Base-by-base conservation (phyloP, 225 moss, liverwort and hornwort species). In the Bryum argenteum region DNA sequence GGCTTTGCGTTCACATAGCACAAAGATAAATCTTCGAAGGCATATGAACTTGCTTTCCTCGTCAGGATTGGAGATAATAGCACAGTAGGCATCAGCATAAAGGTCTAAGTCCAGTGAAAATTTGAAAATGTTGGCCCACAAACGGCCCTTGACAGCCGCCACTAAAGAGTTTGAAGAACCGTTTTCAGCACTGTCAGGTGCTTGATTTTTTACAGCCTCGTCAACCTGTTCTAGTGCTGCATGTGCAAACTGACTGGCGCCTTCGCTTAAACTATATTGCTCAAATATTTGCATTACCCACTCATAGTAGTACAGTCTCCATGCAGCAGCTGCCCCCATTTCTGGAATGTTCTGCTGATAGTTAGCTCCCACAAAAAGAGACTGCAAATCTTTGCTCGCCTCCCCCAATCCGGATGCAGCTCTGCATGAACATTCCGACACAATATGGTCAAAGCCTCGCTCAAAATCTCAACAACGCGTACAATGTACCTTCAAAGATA, bases 211-310 rank as follows among this genome's bases (percentile, higher is more conserved):
- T 20, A 91, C 79, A 48, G 91, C 98, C 80, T 91, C 91, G 73
- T 98, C 94, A 13, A 98, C 98, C 74, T 94, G 91, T 77, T 94
- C 94, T 55, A 98, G 85, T 23, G 98, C 94, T 54, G 98, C 98
- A 84, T 91, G 98, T 3, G 98, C 98, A 83, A 98, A 98, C 81
- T 92, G 92, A 77, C 91, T 87, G 52, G 98, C 98, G 45, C 98
- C 98, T 76, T 94, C 98, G 70, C 94, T 98, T 16, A 98, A 75
- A 63, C 83, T 92, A 74, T 98, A 94, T 69, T 94, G 98, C 74
- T 98, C 98, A 84, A 98, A 98, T 54, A 98, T 88, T 83, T 98
- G 98, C 98, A 98, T 98, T 41, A 98, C 94, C 98, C 98, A 94
- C 74, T 98, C 98, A 71, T 88, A 98, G 63, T 98, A 98, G 79